A percentile compares a stretch with the other conserved stretches of the same genome.
Evolutionary conservation across 2,329 filamentous ascomycete genomes (phyloP).

Genomic region (Paracoccidioides brasiliensis): DNA sequence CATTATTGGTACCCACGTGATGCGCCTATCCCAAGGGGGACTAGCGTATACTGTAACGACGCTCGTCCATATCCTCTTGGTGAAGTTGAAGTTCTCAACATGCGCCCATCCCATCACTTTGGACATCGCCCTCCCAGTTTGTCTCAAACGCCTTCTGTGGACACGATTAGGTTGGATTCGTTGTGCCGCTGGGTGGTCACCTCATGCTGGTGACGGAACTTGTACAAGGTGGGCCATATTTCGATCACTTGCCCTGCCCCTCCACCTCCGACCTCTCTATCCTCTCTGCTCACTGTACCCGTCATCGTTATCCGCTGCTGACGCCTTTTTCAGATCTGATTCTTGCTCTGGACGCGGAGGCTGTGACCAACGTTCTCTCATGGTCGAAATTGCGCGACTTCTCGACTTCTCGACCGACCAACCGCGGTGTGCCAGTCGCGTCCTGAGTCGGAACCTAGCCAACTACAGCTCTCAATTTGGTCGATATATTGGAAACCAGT

Average conservation of each 20-base stretch:
- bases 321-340: background rate
- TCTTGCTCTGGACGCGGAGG: constrained; percentile 3
- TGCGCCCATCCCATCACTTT: constrained; percentile 6
- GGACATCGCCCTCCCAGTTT: background rate
- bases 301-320: constrained; percentile 5
- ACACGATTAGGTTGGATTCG: background rate
- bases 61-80: constrained; percentile 6
- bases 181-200: constrained; percentile 5
- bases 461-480: constrained; percentile 6
- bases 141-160: background rate
- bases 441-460: constrained; percentile 17
- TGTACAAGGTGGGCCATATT: constrained; percentile 4
- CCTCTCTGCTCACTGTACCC: background rate
- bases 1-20: constrained; percentile 8
- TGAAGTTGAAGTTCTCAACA: constrained; percentile 7
- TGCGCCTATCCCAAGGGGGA: background rate
- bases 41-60: constrained; percentile 10
- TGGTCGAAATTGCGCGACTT: constrained; percentile 20
- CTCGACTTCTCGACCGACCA: constrained; percentile 19
- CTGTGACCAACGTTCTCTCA: constrained; percentile 18
- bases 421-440: constrained; percentile 22
- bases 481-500: constrained; percentile 4
- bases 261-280: constrained; percentile 1
- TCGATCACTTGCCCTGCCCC: constrained; percentile 3
- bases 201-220: constrained; percentile 1